Conservation (phyloP, 257 asterid species). For the Echium plantagineum region DNA sequence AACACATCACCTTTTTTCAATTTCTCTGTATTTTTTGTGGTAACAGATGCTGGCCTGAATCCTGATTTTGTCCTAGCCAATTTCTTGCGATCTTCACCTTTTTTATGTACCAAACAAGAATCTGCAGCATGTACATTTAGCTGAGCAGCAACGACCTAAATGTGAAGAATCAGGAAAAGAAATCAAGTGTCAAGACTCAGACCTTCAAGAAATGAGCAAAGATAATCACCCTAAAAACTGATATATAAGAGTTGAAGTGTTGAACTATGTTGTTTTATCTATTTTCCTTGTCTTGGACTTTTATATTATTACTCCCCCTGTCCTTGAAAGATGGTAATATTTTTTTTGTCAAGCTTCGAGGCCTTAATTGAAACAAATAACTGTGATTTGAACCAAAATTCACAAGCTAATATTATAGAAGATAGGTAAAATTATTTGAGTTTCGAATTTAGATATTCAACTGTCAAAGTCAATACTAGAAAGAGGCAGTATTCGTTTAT, state of each 20-base stretch:
- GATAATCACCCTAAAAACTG: background rate
- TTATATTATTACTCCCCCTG: background rate
- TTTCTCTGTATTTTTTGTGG: conserved; percentile 34
- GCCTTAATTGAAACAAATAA: background rate
- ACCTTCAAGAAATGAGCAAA: background rate
- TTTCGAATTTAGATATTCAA: background rate
- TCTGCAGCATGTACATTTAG: conserved; percentile 18
- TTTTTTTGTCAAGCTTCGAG: background rate
- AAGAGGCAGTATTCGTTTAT: background rate
- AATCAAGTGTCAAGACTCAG: background rate
- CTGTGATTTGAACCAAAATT: background rate
- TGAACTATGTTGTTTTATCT: background rate
- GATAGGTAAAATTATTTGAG: background rate
- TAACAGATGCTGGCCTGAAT: conserved; percentile 34
- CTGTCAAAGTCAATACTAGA: background rate
- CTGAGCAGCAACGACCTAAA: conserved; percentile 27
- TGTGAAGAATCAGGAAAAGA: conserved; percentile 12
- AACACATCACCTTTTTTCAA: conserved; percentile 25
- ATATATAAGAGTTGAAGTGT: background rate
- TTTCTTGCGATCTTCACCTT: conserved; percentile 36
- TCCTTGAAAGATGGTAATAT: background rate
- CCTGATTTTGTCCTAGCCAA: conserved; percentile 25
- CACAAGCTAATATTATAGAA: background rate
- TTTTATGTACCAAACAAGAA: conserved; percentile 7
- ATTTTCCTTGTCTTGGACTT: background rate